Conservation (phyloP, 805 yeast species). For the Torulaspora microellipsoides region DNA sequence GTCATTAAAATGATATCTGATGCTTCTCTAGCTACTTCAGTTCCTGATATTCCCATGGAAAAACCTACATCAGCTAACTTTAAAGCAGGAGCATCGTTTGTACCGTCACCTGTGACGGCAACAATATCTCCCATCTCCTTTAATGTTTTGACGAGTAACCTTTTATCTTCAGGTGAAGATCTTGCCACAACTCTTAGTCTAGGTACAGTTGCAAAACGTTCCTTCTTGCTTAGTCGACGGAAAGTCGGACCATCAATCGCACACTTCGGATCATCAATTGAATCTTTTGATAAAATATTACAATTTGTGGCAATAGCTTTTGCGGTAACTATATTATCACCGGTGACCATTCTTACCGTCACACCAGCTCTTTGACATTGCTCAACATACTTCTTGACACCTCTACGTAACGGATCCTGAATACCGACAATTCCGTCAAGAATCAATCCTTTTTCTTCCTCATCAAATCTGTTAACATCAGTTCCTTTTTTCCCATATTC, state of each 20-base stretch:
- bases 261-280: constrained; percentile 47
- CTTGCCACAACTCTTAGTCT: constrained; percentile 81
- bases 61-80: constrained; percentile 97
- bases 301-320: constrained; percentile 84
- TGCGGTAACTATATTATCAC: constrained; percentile 91
- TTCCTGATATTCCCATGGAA: constrained; percentile 97
- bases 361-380: constrained; percentile 91
- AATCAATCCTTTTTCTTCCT: constrained; percentile 39
- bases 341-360: constrained; percentile 95
- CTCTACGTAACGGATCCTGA: constrained; percentile 89
- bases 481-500: constrained; percentile 27
- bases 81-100: constrained; percentile 97
- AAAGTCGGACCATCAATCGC: constrained; percentile 94
- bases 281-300: constrained; percentile 56
- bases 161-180: constrained; percentile 93
- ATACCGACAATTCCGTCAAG: constrained; percentile 83
- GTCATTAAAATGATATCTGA: constrained; percentile 89
- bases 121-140: constrained; percentile 84
- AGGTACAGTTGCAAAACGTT: constrained; percentile 63
- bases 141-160: constrained; percentile 76
- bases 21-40: constrained; percentile 98
- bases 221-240: constrained; percentile 55
- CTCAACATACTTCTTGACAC: constrained; percentile 83
- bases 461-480: constrained; percentile 12
- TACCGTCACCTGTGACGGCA: constrained; percentile 99